phyloP scores from a whole-genome alignment of 2,329 filamentous ascomycete genomes.

The Trichophyton schoenleinii region DNA sequence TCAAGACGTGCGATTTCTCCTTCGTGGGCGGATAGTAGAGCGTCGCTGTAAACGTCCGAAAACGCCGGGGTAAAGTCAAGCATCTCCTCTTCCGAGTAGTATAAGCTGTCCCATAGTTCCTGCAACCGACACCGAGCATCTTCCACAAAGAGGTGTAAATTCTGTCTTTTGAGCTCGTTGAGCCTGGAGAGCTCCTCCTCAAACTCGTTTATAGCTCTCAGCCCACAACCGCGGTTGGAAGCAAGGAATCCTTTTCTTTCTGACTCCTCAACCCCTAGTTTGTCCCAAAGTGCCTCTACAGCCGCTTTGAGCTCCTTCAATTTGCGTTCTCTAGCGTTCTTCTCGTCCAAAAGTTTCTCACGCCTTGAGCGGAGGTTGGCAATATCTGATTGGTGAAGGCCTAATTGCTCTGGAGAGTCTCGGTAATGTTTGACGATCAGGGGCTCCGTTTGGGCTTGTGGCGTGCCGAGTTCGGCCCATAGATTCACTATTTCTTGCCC shows the following conservation, averaged over 20 bases:
- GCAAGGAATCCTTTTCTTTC: conserved; percentile 80
- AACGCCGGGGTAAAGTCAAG: conserved; percentile 94
- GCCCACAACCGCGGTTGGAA: conserved; percentile 75
- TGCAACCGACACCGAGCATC: conserved; percentile 83
- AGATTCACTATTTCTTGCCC: conserved; percentile 82
- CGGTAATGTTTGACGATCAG: conserved; percentile 80
- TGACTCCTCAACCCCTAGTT: conserved; percentile 66
- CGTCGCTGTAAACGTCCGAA: conserved; percentile 93
- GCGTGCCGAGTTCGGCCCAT: conserved; percentile 90
- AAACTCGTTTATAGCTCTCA: conserved; percentile 89
- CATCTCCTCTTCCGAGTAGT: conserved; percentile 97
- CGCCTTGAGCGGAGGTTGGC: conserved; percentile 57
- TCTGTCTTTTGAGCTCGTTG: conserved; percentile 88
- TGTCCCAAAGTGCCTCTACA: conserved; percentile 83
- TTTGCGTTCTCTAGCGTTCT: conserved; percentile 66
- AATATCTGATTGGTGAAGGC: conserved; percentile 79
- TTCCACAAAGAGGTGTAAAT: conserved; percentile 90
- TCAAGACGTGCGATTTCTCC: conserved; percentile 76
- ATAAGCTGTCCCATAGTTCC: conserved; percentile 87
- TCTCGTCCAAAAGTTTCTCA: conserved; percentile 78
- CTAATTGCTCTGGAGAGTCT: conserved; percentile 84
- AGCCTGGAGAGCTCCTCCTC: conserved; percentile 78
- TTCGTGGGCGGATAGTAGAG: conserved; percentile 87
- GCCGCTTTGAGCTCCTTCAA: conserved; percentile 61
- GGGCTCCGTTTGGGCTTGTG: conserved; percentile 81